Evolutionary conservation across 2,329 filamentous ascomycete genomes (phyloP).

Genomic region (Nemania serpens): DNA sequence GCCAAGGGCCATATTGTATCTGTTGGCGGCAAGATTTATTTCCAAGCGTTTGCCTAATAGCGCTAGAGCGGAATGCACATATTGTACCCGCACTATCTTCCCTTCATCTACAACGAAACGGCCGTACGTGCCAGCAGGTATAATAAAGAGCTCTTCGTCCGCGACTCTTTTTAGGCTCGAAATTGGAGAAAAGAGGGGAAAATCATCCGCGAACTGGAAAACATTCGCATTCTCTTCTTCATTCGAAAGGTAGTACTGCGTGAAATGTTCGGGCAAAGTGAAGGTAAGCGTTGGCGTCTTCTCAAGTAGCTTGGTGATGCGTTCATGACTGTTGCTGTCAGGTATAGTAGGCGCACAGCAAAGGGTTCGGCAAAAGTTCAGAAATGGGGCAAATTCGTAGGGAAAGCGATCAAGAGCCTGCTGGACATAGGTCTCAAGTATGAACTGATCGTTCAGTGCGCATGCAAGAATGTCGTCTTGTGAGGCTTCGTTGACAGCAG

Average conservation of each 20-base stretch:
- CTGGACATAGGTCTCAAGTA: conserved; percentile 65
- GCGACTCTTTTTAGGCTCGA: conserved; percentile 51
- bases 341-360: conserved; percentile 51
- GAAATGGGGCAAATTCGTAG: conserved; percentile 80
- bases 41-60: conserved; percentile 79
- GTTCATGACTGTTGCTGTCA: conserved; percentile 44
- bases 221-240: conserved; percentile 87
- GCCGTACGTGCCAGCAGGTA: conserved; percentile 69
- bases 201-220: conserved; percentile 67
- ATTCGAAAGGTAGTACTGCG: conserved; percentile 74
- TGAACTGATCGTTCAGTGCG: conserved; percentile 58
- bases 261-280: conserved; percentile 71
- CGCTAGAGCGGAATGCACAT: conserved; percentile 77
- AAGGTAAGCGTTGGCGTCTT: conserved; percentile 78
- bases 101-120: conserved; percentile 78
- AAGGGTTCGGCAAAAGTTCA: conserved; percentile 71
- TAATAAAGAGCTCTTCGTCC: conserved; percentile 59
- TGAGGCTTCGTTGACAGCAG: conserved; percentile 43
- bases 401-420: conserved; percentile 80
- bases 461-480: conserved; percentile 43
- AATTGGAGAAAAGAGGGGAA: conserved; percentile 64
- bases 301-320: conserved; percentile 68
- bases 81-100: conserved; percentile 76
- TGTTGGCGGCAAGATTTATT: conserved; percentile 64
- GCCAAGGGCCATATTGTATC: conserved; percentile 57